Percentiles rank a stretch among this genome's conserved stretches.
Conservation (phyloP, 2,329 filamentous ascomycete genomes). For the Trichoderma sp. region DNA sequence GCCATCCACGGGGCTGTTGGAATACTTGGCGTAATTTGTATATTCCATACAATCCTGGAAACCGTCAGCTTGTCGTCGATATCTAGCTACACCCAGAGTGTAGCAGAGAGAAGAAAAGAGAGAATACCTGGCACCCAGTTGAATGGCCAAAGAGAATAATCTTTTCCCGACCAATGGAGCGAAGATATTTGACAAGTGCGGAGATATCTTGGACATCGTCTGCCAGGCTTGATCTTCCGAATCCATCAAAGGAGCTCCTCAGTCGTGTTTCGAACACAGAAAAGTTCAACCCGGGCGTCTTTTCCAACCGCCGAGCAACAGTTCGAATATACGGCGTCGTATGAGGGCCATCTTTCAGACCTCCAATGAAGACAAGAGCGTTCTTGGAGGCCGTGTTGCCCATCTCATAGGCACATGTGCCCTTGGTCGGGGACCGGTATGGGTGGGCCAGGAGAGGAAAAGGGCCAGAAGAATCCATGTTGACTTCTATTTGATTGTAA, state of each 20-base stretch:
- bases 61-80: background rate
- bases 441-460: conserved; percentile 48
- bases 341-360: conserved; percentile 67
- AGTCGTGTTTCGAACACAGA: conserved; percentile 58
- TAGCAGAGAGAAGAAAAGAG: background rate
- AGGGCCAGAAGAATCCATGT: conserved; percentile 32
- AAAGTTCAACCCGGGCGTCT: conserved; percentile 41
- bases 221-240: conserved; percentile 49
- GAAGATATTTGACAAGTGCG: conserved; percentile 53
- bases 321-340: conserved; percentile 57
- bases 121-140: conserved; percentile 54
- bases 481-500: background rate
- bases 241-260: conserved; percentile 53
- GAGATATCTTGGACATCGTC: conserved; percentile 56
- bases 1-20: conserved; percentile 62
- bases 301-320: conserved; percentile 45
- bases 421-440: conserved; percentile 41
- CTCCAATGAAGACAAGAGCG: conserved; percentile 67
- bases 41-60: conserved; percentile 58
- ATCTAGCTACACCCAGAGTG: background rate
- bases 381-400: conserved; percentile 46
- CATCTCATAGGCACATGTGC: conserved; percentile 48
- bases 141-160: conserved; percentile 59
- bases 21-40: conserved; percentile 41
- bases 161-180: conserved; percentile 48